phyloP scores from a whole-genome alignment of 495 filamentous ascomycete genomes.

The Annulohypoxylon bovei region DNA sequence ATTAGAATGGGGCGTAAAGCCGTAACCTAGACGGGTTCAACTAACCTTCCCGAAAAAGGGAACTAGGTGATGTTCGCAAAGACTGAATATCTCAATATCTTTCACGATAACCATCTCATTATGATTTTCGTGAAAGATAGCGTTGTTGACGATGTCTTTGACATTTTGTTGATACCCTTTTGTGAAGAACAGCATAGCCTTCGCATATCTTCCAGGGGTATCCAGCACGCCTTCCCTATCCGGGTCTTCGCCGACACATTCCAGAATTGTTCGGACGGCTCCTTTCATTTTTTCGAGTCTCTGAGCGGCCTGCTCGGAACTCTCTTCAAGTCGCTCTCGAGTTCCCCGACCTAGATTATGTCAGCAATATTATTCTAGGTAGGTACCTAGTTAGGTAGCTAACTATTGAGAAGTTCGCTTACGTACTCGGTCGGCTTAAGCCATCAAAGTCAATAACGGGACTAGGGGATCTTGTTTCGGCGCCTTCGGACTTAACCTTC shows the following conservation, averaged over 20 bases:
- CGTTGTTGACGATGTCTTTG: slow-evolving; percentile 89
- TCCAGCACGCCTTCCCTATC: slow-evolving; percentile 87
- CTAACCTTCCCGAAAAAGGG: slow-evolving; percentile 92
- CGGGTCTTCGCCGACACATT: slow-evolving; percentile 96
- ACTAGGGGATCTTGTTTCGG: slow-evolving; percentile 58
- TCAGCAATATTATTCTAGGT: slow-evolving; percentile 15
- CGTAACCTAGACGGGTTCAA: neutral
- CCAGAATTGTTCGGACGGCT: slow-evolving; percentile 88
- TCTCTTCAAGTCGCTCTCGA: slow-evolving; percentile 80
- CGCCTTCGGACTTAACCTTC: slow-evolving; percentile 45
- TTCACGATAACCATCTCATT: slow-evolving; percentile 98
- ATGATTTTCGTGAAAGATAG: slow-evolving; percentile 96
- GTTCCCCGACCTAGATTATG: slow-evolving; percentile 74
- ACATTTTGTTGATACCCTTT: slow-evolving; percentile 98
- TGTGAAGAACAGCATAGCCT: slow-evolving; percentile 98
- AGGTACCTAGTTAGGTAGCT: too few species aligned
- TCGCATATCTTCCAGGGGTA: slow-evolving; percentile 91
- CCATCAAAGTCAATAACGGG: slow-evolving; percentile 81
- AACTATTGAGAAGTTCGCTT: neutral
- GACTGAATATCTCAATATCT: slow-evolving; percentile 93
- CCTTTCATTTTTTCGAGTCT: slow-evolving; percentile 81
- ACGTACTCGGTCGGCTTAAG: slow-evolving; percentile 73
- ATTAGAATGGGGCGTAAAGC: slow-evolving; percentile 21
- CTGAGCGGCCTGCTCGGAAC: slow-evolving; percentile 73
- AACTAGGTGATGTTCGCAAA: slow-evolving; percentile 98